phyloP scores from a whole-genome alignment of 371 early-diverging fungal species.

The Apophysomyces ossiformis region DNA sequence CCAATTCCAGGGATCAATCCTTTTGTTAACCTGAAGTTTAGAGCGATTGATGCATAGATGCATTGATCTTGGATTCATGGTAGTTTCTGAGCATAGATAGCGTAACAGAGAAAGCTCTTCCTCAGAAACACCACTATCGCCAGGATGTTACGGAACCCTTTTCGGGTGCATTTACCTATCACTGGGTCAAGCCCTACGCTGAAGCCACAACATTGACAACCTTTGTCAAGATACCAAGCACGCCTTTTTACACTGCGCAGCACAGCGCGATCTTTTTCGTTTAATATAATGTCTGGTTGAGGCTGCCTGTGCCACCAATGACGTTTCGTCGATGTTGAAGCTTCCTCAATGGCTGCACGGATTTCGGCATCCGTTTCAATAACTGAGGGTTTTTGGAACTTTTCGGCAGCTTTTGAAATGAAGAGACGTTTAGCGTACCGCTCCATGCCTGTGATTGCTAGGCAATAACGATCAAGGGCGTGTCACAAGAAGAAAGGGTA shows the following conservation, averaged over 20 bases:
- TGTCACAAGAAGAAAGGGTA: too few relatives aligned
- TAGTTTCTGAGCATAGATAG: too few relatives aligned
- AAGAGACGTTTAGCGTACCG: constrained; percentile 15
- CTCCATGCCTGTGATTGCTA: constrained; percentile 7
- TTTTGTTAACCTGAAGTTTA: constrained; percentile 4
- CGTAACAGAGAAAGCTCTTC: too few relatives aligned
- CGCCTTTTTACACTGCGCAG: constrained; percentile 42
- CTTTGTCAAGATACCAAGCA: constrained; percentile 46
- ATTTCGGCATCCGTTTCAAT: constrained; percentile 29
- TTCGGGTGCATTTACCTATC: constrained; percentile 35
- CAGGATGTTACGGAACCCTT: too few relatives aligned
- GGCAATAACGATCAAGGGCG: background rate
- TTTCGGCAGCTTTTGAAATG: constrained; percentile 20
- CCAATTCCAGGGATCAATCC: constrained; percentile 57
- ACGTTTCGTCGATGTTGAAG: constrained; percentile 17
- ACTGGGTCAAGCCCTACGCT: constrained; percentile 56
- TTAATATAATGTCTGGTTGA: constrained; percentile 35
- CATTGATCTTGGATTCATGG: too few relatives aligned
- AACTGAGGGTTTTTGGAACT: constrained; percentile 20
- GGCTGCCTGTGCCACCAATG: constrained; percentile 41
- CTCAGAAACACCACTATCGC: too few relatives aligned
- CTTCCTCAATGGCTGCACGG: constrained; percentile 23
- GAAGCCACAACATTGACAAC: constrained; percentile 48
- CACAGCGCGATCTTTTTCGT: constrained; percentile 30
- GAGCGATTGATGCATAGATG: too few relatives aligned